A percentile compares a stretch with the other conserved stretches of the same genome.
These are phyloP conservation scores for Phialocephala sp. DNA, from an alignment of 2,329 filamentous ascomycete species.

Conservation along the genomic window DNA sequence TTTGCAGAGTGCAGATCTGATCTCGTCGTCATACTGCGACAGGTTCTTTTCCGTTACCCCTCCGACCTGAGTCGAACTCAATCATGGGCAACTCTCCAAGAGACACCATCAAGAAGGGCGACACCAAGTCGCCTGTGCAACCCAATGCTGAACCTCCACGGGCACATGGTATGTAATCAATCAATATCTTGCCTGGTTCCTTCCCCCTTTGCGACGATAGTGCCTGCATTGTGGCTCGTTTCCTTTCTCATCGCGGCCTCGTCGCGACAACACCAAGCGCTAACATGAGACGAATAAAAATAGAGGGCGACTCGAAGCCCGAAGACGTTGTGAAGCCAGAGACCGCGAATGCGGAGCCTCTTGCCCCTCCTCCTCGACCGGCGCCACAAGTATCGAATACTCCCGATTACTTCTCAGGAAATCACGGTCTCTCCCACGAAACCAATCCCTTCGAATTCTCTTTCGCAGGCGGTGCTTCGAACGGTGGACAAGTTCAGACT, in stretches of 20 bases:
- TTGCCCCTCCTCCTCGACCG: slow-evolving; percentile 74
- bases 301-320: slow-evolving; percentile 51
- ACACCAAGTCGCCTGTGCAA: slow-evolving; percentile 37
- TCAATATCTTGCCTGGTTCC: not conserved
- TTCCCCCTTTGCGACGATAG: not conserved
- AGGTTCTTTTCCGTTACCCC: slow-evolving; percentile 1
- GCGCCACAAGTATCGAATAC: slow-evolving; percentile 52
- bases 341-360: slow-evolving; percentile 63
- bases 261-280: slow-evolving; percentile 3
- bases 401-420: slow-evolving; percentile 72
- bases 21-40: slow-evolving; percentile 10
- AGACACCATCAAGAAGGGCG: slow-evolving; percentile 34
- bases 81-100: slow-evolving; percentile 39
- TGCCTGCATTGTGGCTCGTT: not conserved
- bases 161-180: slow-evolving; percentile 32
- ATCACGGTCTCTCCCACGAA: slow-evolving; percentile 72
- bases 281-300: slow-evolving; percentile 11
- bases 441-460: slow-evolving; percentile 98
- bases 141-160: slow-evolving; percentile 29
- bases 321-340: slow-evolving; percentile 53
- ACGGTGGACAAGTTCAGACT: slow-evolving; percentile 64
- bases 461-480: slow-evolving; percentile 64
- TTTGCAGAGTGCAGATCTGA: slow-evolving; percentile 11
- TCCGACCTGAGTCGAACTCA: slow-evolving; percentile 21
- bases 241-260: not conserved